Evolutionary conservation across 2,329 filamentous ascomycete genomes (phyloP).

Genomic region (Metarhizium album): DNA sequence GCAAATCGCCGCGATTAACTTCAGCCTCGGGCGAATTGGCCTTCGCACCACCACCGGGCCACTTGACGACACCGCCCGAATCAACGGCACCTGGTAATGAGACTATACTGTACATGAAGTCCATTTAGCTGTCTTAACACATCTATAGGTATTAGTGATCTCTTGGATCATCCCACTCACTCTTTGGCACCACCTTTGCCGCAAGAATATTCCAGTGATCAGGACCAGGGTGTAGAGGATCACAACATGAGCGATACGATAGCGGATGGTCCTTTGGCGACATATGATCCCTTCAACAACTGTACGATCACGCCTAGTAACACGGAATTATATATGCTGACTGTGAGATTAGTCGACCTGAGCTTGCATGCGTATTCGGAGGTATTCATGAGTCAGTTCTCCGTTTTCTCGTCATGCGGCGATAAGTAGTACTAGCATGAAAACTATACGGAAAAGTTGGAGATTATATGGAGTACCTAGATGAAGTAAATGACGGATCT

Average conservation of each 20-base stretch:
- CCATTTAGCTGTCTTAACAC: too few relatives aligned
- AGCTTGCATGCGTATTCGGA: neutral
- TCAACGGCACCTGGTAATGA: neutral
- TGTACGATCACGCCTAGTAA: neutral
- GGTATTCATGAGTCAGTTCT: neutral
- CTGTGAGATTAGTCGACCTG: neutral
- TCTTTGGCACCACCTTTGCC: neutral
- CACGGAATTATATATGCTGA: neutral
- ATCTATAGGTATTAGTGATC: neutral
- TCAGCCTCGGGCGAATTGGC: neutral
- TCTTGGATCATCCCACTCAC: neutral
- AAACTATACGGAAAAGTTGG: neutral
- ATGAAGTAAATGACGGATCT: neutral
- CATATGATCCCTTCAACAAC: slow-evolving; percentile 1
- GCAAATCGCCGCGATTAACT: neutral
- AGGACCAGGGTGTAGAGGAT: neutral
- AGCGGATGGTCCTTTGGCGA: neutral
- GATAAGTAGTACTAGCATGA: neutral
- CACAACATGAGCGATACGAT: neutral
- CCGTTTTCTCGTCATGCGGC: neutral
- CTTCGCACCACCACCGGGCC: neutral
- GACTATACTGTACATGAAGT: neutral
- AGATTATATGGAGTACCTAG: neutral
- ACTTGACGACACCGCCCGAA: neutral
- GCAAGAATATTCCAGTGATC: neutral